Evolutionary conservation across 352 stramenopile species (phyloP).

Genomic region (Phytopythium chamaehyphon): DNA sequence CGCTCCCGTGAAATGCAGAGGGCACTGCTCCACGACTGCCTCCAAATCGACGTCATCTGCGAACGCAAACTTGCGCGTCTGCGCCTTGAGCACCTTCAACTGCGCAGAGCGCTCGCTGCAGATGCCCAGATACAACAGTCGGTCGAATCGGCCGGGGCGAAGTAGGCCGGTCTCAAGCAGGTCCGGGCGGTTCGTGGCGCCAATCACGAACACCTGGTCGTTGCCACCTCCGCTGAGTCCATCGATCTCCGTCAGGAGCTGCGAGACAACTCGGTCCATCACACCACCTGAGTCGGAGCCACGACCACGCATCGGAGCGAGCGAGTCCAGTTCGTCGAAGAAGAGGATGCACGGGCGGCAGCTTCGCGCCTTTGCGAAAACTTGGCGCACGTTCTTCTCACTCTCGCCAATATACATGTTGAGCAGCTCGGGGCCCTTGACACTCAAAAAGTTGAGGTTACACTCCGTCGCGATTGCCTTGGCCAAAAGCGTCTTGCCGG

Average conservation of each 20-base stretch:
- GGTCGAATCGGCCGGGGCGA: constrained; percentile 89
- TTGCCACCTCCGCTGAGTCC: constrained; percentile 62
- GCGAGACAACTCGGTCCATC: constrained; percentile 96
- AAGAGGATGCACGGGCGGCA: constrained; percentile 89
- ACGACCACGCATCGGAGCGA: constrained; percentile 85
- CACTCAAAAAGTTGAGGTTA: constrained; percentile 94
- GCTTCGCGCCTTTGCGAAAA: constrained; percentile 89
- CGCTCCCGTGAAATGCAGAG: constrained; percentile 75
- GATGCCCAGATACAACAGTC: constrained; percentile 80
- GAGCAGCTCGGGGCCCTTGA: constrained; percentile 95
- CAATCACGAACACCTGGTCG: constrained; percentile 94
- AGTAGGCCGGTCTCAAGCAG: constrained; percentile 94
- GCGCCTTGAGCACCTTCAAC: constrained; percentile 78
- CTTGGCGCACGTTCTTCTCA: constrained; percentile 94
- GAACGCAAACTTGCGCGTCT: constrained; percentile 78
- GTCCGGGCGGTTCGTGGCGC: constrained; percentile 96
- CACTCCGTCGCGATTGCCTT: constrained; percentile 96
- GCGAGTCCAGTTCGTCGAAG: constrained; percentile 92
- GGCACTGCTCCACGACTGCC: constrained; percentile 53
- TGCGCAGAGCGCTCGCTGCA: constrained; percentile 69
- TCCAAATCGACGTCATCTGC: constrained; percentile 54
- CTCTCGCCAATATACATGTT: constrained; percentile 98
- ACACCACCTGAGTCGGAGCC: constrained; percentile 88
- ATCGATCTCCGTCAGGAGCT: constrained; percentile 95
- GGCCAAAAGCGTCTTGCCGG: constrained; percentile 94